phyloP scores from a whole-genome alignment of 2,329 filamentous ascomycete species.

The Colletotrichum cuscutae region DNA sequence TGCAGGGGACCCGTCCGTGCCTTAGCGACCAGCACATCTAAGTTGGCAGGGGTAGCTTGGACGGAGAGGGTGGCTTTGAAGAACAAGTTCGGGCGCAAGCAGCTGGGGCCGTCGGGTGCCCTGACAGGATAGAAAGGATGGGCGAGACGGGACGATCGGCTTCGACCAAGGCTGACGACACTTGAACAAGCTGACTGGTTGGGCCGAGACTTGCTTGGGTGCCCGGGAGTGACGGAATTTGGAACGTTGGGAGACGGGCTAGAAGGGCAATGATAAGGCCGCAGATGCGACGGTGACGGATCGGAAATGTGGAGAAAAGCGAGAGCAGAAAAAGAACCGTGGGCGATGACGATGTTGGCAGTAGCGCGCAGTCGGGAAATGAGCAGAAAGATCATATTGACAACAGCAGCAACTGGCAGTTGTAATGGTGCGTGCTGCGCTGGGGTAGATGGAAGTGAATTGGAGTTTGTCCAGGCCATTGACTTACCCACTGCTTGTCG shows the following conservation, averaged over 20 bases:
- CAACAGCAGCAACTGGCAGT: slow-evolving; percentile 8
- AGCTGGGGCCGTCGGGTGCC: neutral
- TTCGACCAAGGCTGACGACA: slow-evolving; percentile 10
- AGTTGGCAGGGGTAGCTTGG: slow-evolving; percentile 25
- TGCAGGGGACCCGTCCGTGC: slow-evolving; percentile 23
- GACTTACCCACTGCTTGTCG: slow-evolving; percentile 63
- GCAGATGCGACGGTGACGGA: slow-evolving; percentile 17
- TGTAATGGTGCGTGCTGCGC: neutral
- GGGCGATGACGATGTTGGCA: slow-evolving; percentile 25
- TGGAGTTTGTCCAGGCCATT: slow-evolving; percentile 5
- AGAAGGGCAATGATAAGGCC: slow-evolving; percentile 22
- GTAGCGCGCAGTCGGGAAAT: neutral
- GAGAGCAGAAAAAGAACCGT: slow-evolving; percentile 15
- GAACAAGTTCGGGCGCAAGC: neutral
- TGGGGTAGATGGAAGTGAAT: neutral
- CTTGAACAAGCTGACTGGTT: neutral
- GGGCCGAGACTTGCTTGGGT: slow-evolving; percentile 4
- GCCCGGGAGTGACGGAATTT: slow-evolving; percentile 28
- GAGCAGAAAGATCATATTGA: slow-evolving; percentile 12
- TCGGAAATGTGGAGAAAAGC: slow-evolving; percentile 8
- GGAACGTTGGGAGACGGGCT: neutral
- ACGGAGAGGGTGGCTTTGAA: slow-evolving; percentile 4
- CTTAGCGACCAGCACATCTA: slow-evolving; percentile 16
- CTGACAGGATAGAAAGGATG: slow-evolving; percentile 3
- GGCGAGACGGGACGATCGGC: slow-evolving; percentile 28